Conservation (phyloP, 2,329 filamentous ascomycete species). For the Seiridium cupressi region DNA sequence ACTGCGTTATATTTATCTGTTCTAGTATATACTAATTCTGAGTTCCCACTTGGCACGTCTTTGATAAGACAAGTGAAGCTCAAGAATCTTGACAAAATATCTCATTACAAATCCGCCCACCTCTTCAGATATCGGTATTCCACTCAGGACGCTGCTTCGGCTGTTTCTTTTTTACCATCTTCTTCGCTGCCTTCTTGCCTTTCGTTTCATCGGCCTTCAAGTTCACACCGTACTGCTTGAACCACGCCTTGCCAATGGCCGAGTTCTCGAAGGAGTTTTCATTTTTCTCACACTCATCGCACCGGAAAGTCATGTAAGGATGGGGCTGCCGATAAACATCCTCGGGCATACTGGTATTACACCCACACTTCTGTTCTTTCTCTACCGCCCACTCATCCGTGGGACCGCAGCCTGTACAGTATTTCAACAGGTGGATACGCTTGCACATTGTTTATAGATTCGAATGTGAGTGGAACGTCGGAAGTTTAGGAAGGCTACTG, state of each 20-base stretch:
- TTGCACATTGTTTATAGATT: not conserved
- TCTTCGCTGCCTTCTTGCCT: not conserved
- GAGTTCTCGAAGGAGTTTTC: not conserved
- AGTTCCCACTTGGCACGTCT: too few relatives aligned
- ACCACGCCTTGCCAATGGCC: not conserved
- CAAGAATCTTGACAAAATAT: too few relatives aligned
- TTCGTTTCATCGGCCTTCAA: not conserved
- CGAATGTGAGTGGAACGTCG: too few relatives aligned
- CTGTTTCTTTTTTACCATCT: not conserved
- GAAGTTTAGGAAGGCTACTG: too few relatives aligned
- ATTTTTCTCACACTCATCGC: not conserved
- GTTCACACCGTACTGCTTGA: not conserved
- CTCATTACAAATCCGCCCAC: not conserved
- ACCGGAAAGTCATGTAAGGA: not conserved
- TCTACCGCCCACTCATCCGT: conserved; percentile 1
- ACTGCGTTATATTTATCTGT: too few relatives aligned
- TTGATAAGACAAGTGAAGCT: too few relatives aligned
- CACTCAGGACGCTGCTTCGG: not conserved
- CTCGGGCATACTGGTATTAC: not conserved
- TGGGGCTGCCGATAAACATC: not conserved
- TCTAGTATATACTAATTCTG: too few relatives aligned
- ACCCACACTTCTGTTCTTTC: conserved; percentile 1
- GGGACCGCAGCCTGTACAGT: not conserved
- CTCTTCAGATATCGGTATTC: not conserved
- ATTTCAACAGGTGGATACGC: not conserved